Evolutionary conservation across 495 filamentous ascomycete species (phyloP), one percentile per base, ranked within the genome.

Genomic region (Ramalina intermedia): DNA sequence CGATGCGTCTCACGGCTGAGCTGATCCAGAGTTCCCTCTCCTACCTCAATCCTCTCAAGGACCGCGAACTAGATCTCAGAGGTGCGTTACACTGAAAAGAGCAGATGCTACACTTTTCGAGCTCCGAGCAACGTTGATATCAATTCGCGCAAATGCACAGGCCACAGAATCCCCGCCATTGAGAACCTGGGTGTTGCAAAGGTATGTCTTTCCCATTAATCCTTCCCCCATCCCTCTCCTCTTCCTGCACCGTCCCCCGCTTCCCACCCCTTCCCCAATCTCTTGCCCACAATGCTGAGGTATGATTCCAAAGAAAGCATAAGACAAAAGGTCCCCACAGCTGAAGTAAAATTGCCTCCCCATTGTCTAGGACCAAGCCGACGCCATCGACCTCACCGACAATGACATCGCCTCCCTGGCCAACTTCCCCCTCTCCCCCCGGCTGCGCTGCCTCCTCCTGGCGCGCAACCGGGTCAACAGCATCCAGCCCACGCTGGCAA

Each of bases 51-150:
- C 86, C 90, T 54, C 74, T 96, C 69, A 89, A 86, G 66, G 91
- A 99, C 72, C 86, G 93, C 61, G 93, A 99, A 76, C 77, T 99
- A 61, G 88, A 96, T 74, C 87, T 99, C 57, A 81, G 93, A 96
- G 93, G 93, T 99, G 80, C 82, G 87, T 89, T 68, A 63, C 61
- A 65, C 76, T 82, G 86, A 85, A 89, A 95, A 90, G 87, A 80
- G 72, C 85, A 89, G 88, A 89, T 93, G 81, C 87, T 94, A 83
- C 87, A 87, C 82, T 77, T 81, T 33, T 33, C 76, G 55, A 63
- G 60, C 62, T 20, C 9, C 69, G 81, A 82, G 76, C 82, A 82
- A 69, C 75, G 76, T 90, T 93, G 80, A 89, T 86, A 85, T 79
- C 80, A 70, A 75, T 69, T 61, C 29, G 33, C 70, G 69, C 64